A percentile compares a stretch with the other conserved stretches of the same genome.
Conservation (phyloP, 2,329 filamentous ascomycete genomes). For the Sporothrix humicola region DNA sequence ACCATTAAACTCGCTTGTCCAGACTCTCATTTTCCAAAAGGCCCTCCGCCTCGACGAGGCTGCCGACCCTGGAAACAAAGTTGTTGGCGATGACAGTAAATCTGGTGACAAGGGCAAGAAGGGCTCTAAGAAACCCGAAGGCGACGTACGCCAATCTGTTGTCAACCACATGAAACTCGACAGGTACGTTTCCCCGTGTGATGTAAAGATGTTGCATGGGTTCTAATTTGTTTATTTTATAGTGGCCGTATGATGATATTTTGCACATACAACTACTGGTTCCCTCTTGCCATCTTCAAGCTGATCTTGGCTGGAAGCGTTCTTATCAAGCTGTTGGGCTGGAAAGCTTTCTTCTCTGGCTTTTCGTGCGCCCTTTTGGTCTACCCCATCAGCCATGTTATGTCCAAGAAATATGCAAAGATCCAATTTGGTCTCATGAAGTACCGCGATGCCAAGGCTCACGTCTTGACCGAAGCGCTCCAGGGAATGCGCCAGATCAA, state of each 20-base stretch:
- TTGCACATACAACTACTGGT: constrained; percentile 45
- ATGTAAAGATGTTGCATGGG: too few relatives aligned
- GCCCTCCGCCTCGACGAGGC: constrained; percentile 46
- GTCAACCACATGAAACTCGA: constrained; percentile 49
- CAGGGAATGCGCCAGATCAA: constrained; percentile 50
- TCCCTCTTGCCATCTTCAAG: constrained; percentile 46
- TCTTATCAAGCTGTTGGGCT: constrained; percentile 44
- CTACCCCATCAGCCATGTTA: constrained; percentile 42
- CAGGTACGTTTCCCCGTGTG: constrained; percentile 37
- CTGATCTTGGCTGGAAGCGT: constrained; percentile 44
- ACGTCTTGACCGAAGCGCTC: constrained; percentile 46
- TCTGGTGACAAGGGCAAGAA: constrained; percentile 31
- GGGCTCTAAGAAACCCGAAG: constrained; percentile 30
- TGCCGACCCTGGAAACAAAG: constrained; percentile 38
- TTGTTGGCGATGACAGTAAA: background rate
- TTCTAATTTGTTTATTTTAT: constrained; percentile 32
- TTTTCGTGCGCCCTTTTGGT: constrained; percentile 41
- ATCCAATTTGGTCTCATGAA: constrained; percentile 47
- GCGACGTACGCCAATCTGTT: constrained; percentile 45
- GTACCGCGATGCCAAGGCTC: constrained; percentile 46
- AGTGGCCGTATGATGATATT: constrained; percentile 45
- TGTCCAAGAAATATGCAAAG: constrained; percentile 43
- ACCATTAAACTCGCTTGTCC: constrained; percentile 44
- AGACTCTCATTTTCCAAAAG: constrained; percentile 47
- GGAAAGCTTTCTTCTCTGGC: constrained; percentile 44